phyloP scores from a whole-genome alignment of 768 basidiomycete genomes.

The Naganishia antarctica region DNA sequence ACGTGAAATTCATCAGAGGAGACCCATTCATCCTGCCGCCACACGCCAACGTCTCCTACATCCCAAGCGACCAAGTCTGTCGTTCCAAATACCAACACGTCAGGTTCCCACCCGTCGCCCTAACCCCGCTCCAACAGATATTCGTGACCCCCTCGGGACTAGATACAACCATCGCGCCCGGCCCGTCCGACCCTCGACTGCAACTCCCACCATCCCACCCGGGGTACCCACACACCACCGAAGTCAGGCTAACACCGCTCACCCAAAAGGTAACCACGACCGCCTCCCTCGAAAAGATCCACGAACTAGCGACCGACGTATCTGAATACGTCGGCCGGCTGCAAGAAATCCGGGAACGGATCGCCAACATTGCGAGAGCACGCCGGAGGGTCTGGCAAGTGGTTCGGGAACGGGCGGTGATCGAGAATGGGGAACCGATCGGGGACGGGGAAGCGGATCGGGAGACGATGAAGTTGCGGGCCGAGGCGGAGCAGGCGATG shows the following conservation, averaged over 20 bases:
- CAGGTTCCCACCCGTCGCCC: conserved; percentile 15
- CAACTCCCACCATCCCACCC: conserved; percentile 29
- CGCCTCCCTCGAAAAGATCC: conserved; percentile 44
- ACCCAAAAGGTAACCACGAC: conserved; percentile 41
- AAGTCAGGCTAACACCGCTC: conserved; percentile 41
- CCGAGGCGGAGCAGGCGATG: conserved; percentile 25
- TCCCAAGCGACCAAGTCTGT: not conserved
- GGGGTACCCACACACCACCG: conserved; percentile 30
- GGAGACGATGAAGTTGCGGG: conserved; percentile 27
- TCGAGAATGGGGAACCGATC: conserved; percentile 16
- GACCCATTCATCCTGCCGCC: conserved; percentile 30
- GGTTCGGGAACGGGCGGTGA: conserved; percentile 42
- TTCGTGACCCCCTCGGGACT: conserved; percentile 46
- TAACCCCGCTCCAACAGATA: conserved; percentile 42
- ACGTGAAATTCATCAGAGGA: conserved; percentile 14
- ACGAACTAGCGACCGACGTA: conserved; percentile 48
- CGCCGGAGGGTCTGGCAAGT: conserved; percentile 48
- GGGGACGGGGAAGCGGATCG: conserved; percentile 27
- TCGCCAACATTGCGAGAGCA: conserved; percentile 47
- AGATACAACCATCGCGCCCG: conserved; percentile 32
- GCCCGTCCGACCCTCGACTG: conserved; percentile 22
- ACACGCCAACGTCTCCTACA: conserved; percentile 26
- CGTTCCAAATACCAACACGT: not conserved
- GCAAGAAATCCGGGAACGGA: conserved; percentile 47
- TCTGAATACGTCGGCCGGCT: conserved; percentile 48